A percentile compares a stretch with the other conserved stretches of the same genome.
Conservation (phyloP, 257 asterid genomes). For the Gardenia jasminoides region DNA sequence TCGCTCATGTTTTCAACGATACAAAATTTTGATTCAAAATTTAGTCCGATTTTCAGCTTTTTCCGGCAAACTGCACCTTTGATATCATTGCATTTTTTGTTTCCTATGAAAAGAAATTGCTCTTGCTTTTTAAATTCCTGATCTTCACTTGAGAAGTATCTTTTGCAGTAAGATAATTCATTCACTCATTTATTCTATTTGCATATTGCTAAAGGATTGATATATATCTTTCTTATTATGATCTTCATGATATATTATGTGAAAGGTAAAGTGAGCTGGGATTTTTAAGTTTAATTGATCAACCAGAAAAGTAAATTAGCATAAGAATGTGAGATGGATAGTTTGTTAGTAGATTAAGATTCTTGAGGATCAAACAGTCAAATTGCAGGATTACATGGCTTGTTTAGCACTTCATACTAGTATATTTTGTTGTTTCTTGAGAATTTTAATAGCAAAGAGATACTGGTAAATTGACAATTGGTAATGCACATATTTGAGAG, state of each 20-base stretch:
- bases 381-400: background rate
- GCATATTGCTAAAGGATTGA: background rate
- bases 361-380: background rate
- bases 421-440: background rate
- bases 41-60: background rate
- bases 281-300: background rate
- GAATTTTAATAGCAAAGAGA: background rate
- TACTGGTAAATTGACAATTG: background rate
- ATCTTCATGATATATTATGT: background rate
- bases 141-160: no score
- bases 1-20: no score
- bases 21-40: background rate
- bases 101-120: background rate
- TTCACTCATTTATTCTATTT: background rate
- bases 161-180: no score
- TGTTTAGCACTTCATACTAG: background rate
- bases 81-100: background rate
- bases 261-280: background rate
- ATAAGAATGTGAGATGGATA: background rate
- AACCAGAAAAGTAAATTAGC: background rate
- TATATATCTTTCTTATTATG: background rate
- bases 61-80: background rate
- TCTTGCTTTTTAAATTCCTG: background rate
- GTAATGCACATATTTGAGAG: background rate
- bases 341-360: background rate